These are phyloP conservation scores for Giardia duodenalis DNA, from an alignment of 208 protist genomes.

Conservation along the genomic window DNA sequence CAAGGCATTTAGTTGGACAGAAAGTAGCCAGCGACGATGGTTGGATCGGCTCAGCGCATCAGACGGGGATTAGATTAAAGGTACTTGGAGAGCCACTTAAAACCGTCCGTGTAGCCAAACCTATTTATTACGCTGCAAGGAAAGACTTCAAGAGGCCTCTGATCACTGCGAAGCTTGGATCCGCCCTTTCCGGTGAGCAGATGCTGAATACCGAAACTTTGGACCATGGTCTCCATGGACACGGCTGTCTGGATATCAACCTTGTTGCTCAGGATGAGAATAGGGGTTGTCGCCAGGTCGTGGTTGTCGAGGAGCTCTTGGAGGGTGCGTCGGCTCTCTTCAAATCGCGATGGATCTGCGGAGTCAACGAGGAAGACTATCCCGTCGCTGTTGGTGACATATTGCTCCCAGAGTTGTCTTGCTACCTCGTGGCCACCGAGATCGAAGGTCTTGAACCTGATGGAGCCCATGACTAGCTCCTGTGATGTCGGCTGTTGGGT, in stretches of 20 bases:
- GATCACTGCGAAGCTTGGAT: background rate
- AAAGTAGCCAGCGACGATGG: too few relatives aligned
- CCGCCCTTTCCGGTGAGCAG: conserved; percentile 3
- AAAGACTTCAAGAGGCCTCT: conserved; percentile 39
- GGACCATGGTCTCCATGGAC: background rate
- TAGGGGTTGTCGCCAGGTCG: conserved; percentile 5
- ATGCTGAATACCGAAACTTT: background rate
- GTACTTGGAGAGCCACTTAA: conserved; percentile 35
- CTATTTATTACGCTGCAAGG: conserved; percentile 37
- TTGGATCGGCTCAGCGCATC: too few relatives aligned
- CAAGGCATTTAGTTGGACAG: too few relatives aligned
- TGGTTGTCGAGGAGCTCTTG: conserved; percentile 55
- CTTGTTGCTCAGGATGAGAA: conserved; percentile 42
- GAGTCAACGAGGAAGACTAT: conserved; percentile 97
- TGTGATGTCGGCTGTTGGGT: conserved; percentile 54
- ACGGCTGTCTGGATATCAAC: conserved; percentile 41
- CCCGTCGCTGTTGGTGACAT: conserved; percentile 82
- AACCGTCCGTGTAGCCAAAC: conserved; percentile 37
- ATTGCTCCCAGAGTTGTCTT: conserved; percentile 64
- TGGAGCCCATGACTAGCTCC: conserved; percentile 84
- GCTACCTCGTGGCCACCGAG: conserved; percentile 41
- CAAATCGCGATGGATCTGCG: conserved; percentile 74
- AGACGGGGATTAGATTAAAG: too few relatives aligned
- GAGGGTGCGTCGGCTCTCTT: conserved; percentile 78
- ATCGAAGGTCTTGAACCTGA: conserved; percentile 86